phyloP scores from a whole-genome alignment of 768 basidiomycete species.

The Goffeauzyma gilvescens region DNA sequence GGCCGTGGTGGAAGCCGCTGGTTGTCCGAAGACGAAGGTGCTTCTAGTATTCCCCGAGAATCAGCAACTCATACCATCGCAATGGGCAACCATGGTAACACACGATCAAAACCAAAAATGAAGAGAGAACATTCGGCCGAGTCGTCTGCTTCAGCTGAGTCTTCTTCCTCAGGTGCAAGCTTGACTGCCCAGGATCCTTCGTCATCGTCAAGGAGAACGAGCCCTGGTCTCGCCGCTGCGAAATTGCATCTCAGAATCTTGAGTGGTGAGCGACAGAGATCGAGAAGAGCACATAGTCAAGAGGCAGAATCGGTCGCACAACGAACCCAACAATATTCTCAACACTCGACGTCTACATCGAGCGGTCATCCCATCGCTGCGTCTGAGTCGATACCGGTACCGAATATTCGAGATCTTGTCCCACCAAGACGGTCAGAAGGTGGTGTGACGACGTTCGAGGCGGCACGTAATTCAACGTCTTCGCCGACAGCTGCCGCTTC shows the following conservation, averaged over 20 bases:
- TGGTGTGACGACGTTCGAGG: not conserved
- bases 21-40: constrained; percentile 29
- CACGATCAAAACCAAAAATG: constrained; percentile 2
- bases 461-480: not conserved
- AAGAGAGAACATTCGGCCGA: constrained; percentile 7
- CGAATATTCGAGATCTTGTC: too few species aligned
- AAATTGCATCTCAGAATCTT: too few species aligned
- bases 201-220: too few species aligned
- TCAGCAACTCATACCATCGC: too few species aligned
- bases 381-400: not conserved
- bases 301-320: not conserved
- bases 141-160: not conserved
- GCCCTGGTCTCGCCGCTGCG: too few species aligned
- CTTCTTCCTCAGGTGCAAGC: not conserved
- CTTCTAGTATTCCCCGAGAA: constrained; percentile 9
- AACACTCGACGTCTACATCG: not conserved
- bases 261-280: too few species aligned
- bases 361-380: not conserved
- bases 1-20: constrained; percentile 12
- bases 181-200: not conserved
- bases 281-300: too few species aligned
- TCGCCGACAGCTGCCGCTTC: not conserved
- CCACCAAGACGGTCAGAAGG: too few species aligned
- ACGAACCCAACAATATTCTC: not conserved
- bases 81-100: too few species aligned